Evolutionary conservation across 164 flowering plant genomes (phyloP), one percentile per base, ranked within the genome.

Genomic region (Stephania cephalantha): DNA sequence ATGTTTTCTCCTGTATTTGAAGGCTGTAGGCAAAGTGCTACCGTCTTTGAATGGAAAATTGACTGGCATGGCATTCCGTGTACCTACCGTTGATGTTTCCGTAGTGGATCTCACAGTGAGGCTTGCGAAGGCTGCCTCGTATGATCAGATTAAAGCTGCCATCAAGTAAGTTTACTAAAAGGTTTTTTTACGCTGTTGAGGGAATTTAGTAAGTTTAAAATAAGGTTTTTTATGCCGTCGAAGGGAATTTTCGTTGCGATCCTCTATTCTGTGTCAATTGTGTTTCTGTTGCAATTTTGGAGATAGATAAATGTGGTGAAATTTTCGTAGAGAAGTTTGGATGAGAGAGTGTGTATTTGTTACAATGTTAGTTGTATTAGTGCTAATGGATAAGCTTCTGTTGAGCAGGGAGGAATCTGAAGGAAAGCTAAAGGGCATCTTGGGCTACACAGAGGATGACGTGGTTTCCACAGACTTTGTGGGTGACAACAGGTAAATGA

Each of bases 11-110:
- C 20, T 61, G 10, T 20, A n/a, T 18, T 20, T 61, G 5, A 70
- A 90, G 91, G 95, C 93, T 78, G 95, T 91, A n/a, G 95, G 93
- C 1, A 89, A 89, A 74, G 95, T 91, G 69, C 81, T 91, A 7
- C 95, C 95, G 15, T 72, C 85, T 15, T 70, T 91, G 71, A 91
- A 91, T 72, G 93, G 95, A 6, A 91, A 91, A 68, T 74, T 91
- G 77, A 91, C 92, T 0, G 93, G 96, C 63, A 89, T 89, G 93
- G 73, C 93, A 22, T 89, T 89, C 90, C 92, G 93, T 73, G 93
- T 90, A 6, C 92, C 93, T 0, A 89, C 93, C 5, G 85, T 83
- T 6, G 88, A 91, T 84, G 96, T 91, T 17, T 91, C 93, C 0
- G 92, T 91, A 65, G 96, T 90, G 35, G 93, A 91, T 75, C 91